A percentile compares a stretch with the other conserved stretches of the same genome.
These are phyloP conservation scores for Drechslerella dactyloides DNA, from an alignment of 2,329 filamentous ascomycete species.

Conservation along the genomic window DNA sequence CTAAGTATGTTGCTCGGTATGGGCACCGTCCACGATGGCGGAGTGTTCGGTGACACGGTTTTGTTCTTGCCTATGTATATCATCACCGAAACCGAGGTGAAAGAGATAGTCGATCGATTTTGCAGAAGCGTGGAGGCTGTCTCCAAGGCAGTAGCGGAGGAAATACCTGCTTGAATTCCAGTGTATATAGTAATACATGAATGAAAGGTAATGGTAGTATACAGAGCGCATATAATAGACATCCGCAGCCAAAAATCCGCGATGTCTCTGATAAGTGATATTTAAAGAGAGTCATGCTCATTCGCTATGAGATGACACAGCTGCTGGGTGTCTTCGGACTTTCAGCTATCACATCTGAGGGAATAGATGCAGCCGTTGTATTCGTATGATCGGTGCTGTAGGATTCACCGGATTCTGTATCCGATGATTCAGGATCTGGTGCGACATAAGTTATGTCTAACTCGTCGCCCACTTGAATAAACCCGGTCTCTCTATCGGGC, in stretches of 20 bases:
- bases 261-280: too few species aligned
- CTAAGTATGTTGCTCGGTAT: conserved; percentile 42
- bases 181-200: not conserved
- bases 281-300: not conserved
- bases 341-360: conserved; percentile 6
- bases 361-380: conserved; percentile 16
- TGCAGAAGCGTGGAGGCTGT: conserved; percentile 30
- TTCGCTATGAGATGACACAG: conserved; percentile 26
- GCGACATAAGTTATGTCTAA: conserved; percentile 21
- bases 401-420: conserved; percentile 44
- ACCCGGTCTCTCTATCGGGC: not conserved
- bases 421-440: conserved; percentile 24
- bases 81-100: conserved; percentile 33
- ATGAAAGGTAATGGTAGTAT: not conserved
- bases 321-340: not conserved
- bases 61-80: conserved; percentile 43
- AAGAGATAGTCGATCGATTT: conserved; percentile 31
- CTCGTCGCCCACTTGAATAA: conserved; percentile 36
- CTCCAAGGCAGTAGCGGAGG: conserved; percentile 16
- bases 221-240: too few species aligned
- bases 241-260: too few species aligned
- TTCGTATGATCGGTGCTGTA: conserved; percentile 28
- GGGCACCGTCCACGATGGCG: conserved; percentile 34
- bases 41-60: conserved; percentile 30
- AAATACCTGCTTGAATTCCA: conserved; percentile 4